phyloP scores from a whole-genome alignment of 768 basidiomycete genomes.

The Clitopilus passeckerianus region DNA sequence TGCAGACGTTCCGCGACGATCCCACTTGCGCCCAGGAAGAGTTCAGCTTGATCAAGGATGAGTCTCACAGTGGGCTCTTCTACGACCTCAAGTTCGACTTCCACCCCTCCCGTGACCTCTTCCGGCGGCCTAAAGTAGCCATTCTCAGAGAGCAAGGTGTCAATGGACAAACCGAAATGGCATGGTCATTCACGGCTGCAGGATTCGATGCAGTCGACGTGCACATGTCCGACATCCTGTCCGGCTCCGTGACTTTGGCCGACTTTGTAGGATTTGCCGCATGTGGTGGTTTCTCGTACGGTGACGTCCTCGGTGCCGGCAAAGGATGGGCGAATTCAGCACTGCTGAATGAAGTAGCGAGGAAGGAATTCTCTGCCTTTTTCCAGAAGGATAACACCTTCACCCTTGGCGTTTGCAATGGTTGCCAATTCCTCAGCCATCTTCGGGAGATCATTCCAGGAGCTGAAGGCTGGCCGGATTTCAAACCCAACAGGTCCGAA shows the following conservation, averaged over 20 bases:
- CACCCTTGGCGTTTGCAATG: conserved; percentile 93
- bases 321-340: conserved; percentile 99
- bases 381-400: conserved; percentile 83
- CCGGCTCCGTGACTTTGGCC: conserved; percentile 53
- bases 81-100: conserved; percentile 68
- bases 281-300: conserved; percentile 98
- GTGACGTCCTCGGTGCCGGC: conserved; percentile 95
- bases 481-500: conserved; percentile 84
- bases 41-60: conserved; percentile 67
- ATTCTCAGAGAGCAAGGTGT: conserved; percentile 98
- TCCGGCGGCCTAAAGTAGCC: conserved; percentile 78
- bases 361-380: conserved; percentile 76
- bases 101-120: conserved; percentile 29
- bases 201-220: conserved; percentile 96
- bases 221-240: conserved; percentile 96
- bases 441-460: conserved; percentile 88
- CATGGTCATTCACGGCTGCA: conserved; percentile 90
- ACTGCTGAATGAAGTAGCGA: conserved; percentile 70
- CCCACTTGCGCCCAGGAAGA: conserved; percentile 75
- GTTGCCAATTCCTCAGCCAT: conserved; percentile 94
- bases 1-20: conserved; percentile 89
- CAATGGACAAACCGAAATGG: conserved; percentile 98
- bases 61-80: conserved; percentile 54
- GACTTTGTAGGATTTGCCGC: conserved; percentile 88
- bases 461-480: conserved; percentile 80